phyloP scores from a whole-genome alignment of 140 eudicot genomes.

The Erigeron philadelphicus region DNA sequence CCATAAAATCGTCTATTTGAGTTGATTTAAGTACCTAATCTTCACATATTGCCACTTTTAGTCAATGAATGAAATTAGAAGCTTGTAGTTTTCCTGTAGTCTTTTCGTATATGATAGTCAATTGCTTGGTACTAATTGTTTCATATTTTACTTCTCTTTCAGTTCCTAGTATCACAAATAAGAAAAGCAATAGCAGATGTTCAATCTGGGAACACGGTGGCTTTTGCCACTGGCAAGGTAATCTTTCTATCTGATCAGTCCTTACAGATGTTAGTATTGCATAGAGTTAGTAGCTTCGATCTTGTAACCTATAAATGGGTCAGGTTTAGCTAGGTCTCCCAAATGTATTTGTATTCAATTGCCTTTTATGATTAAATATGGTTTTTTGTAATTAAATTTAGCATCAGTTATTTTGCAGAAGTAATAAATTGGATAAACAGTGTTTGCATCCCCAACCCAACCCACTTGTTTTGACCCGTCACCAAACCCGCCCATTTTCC shows the following conservation, averaged over 20 bases:
- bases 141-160: conserved; percentile 10
- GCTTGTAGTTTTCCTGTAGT: neutral
- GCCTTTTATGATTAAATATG: neutral
- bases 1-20: too few relatives aligned
- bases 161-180: conserved; percentile 85
- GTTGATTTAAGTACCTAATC: neutral
- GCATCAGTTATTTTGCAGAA: too few relatives aligned
- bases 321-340: neutral
- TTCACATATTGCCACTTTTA: neutral
- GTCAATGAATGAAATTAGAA: neutral
- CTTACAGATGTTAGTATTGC: neutral
- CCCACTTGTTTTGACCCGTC: neutral
- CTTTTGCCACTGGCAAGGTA: conserved; percentile 87
- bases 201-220: conserved; percentile 67
- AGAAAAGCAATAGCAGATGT: conserved; percentile 80
- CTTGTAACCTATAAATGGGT: neutral
- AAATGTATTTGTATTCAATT: neutral
- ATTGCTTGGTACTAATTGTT: conserved; percentile 11
- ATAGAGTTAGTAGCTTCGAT: neutral
- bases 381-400: neutral
- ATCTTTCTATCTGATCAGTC: neutral
- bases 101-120: neutral
- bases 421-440: too few relatives aligned
- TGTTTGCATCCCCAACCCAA: neutral
- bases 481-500: neutral